Evolutionary conservation across 345 rosid species (phyloP).

Genomic region (Eucalyptus cladocalyx): DNA sequence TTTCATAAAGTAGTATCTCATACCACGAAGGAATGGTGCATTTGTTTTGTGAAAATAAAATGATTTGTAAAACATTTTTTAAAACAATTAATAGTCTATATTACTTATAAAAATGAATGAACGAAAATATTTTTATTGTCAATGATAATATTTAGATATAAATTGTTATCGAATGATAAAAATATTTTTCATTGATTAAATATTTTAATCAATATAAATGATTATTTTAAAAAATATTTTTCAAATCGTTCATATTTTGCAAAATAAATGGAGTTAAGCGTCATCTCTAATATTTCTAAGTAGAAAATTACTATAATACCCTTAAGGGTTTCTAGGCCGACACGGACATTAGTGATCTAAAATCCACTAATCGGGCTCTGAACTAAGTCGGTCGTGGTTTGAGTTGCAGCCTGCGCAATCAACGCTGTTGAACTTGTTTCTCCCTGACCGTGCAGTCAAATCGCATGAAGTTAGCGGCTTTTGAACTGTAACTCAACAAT

Average conservation of each 20-base stretch:
- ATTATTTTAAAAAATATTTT: too few relatives aligned
- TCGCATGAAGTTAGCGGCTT: neutral
- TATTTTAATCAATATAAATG: too few relatives aligned
- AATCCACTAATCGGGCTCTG: neutral
- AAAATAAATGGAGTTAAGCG: neutral
- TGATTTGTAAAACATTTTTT: too few relatives aligned
- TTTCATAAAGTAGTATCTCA: too few relatives aligned
- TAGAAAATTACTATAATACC: neutral
- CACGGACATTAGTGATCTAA: neutral
- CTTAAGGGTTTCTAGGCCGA: neutral
- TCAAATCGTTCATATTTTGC: fast-evolving
- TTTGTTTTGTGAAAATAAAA: too few relatives aligned
- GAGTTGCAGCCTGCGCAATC: neutral
- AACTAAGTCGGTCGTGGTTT: fast-evolving
- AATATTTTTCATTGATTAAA: too few relatives aligned
- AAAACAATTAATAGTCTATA: too few relatives aligned
- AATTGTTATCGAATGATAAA: too few relatives aligned
- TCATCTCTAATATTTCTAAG: neutral
- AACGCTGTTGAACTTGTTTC: neutral
- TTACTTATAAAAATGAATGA: too few relatives aligned
- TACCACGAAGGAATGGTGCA: fast-evolving
- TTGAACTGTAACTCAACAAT: neutral
- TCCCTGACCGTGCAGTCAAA: neutral
- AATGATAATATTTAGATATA: too few relatives aligned
- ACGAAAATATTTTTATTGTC: too few relatives aligned